These are phyloP conservation scores for Meredithiella fracta DNA, from an alignment of 2,329 filamentous ascomycete species.

Conservation along the genomic window DNA sequence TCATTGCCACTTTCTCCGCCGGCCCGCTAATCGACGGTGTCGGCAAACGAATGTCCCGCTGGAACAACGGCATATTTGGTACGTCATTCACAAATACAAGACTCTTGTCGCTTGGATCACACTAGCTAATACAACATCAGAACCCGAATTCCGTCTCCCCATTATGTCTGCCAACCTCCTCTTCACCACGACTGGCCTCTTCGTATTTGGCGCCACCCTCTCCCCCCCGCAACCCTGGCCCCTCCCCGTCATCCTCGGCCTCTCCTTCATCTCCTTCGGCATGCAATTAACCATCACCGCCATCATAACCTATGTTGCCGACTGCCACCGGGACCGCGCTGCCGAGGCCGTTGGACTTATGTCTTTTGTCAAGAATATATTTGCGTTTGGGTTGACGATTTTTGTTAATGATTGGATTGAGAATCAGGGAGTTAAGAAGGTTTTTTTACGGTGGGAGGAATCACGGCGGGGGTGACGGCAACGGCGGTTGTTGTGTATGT, in stretches of 20 bases:
- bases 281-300: slow-evolving; percentile 23
- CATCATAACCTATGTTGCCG: slow-evolving; percentile 24
- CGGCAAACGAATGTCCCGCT: slow-evolving; percentile 21
- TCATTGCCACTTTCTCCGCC: slow-evolving; percentile 21
- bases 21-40: slow-evolving; percentile 23
- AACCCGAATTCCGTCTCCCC: slow-evolving; percentile 25
- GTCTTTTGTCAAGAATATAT: slow-evolving; percentile 25
- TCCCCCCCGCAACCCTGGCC: slow-evolving; percentile 18
- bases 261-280: slow-evolving; percentile 22
- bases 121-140: slow-evolving; percentile 6
- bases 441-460: slow-evolving; percentile 15
- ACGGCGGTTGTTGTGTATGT: slow-evolving; percentile 18
- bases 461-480: slow-evolving; percentile 21
- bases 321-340: slow-evolving; percentile 24
- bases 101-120: background rate
- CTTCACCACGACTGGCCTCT: slow-evolving; percentile 23
- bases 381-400: slow-evolving; percentile 25
- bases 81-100: background rate
- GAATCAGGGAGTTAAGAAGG: slow-evolving; percentile 18
- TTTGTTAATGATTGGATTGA: slow-evolving; percentile 26
- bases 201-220: slow-evolving; percentile 22
- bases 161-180: slow-evolving; percentile 22
- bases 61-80: slow-evolving; percentile 23
- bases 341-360: slow-evolving; percentile 24
- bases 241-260: slow-evolving; percentile 21